Base-by-base conservation (phyloP, 805 yeast genomes). In the Grigorovia humatica region DNA sequence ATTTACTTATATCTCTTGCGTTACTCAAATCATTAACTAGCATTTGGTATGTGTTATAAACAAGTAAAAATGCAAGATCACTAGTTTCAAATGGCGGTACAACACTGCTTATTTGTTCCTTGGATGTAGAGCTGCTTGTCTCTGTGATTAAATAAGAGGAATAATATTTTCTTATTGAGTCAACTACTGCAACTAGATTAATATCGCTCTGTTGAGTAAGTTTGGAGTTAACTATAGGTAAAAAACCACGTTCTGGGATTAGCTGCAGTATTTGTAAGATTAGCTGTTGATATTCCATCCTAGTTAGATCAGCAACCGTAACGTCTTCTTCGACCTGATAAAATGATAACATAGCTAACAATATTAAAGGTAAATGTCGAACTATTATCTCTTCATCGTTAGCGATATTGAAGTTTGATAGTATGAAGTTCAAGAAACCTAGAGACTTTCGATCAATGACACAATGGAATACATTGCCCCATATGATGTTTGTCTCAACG, bases 311-410 rank as follows among this genome's bases (percentile, higher is more conserved):
- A 9, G 44, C 13, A 8, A 15, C 2, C 23, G 23, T 19, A 8
- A 59, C 52, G 1, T 49, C 55, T 9, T 52, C 48, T 0, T 52
- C 48, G 7, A 55, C 51, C 12, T 57, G 46, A 29, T 47, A 60
- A 19, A 64, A 59, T 2, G 72, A 52, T 20, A 84, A 61, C 1
- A 75, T 52, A 1, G 77, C 69, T 18, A 88, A 57, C 1, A 89
- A 63, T 0, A 85, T 74, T 44, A 88, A 66, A 0, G 98, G 97
- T 8, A 85, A 70, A 62, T 91, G 96, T 18, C 77, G 74, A 0
- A 80, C 70, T 8, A 83, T 68, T 85, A 88, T 88, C 55, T 89
- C 98, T 58, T 89, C 97, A 56, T 91, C 99, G 44, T 77, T 79
- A 2, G 62, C 57, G 30, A 89, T 80, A 56, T 86, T 79, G 70